A percentile compares a stretch with the other conserved stretches of the same genome.
Evolutionary conservation across 371 early-diverging fungal genomes (phyloP).

Genomic region (Saksenaea vasiformis): DNA sequence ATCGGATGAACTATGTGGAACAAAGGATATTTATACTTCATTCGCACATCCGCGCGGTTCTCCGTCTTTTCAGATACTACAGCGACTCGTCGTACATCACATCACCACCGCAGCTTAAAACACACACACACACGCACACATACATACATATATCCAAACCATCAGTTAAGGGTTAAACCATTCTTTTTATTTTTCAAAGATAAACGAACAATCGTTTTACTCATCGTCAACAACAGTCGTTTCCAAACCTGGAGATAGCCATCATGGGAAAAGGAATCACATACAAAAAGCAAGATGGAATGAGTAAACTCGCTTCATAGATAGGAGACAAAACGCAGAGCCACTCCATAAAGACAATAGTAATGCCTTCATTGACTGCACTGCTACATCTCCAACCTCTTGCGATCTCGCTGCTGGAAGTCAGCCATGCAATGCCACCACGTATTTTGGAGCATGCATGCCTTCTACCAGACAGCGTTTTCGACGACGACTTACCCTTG

Average conservation of each 20-base stretch:
- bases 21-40: too few species aligned
- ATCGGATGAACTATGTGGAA: too few species aligned
- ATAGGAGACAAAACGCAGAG: conserved; percentile 12
- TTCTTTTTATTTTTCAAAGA: conserved; percentile 1
- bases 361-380: background rate
- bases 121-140: too few species aligned
- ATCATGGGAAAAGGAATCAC: background rate
- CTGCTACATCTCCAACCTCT: conserved; percentile 14
- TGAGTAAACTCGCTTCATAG: conserved; percentile 18
- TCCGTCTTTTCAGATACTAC: too few species aligned
- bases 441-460: background rate
- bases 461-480: conserved; percentile 17
- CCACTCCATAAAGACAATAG: background rate
- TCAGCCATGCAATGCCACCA: background rate
- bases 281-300: background rate
- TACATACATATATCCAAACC: too few species aligned
- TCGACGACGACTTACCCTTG: conserved; percentile 56
- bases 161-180: background rate
- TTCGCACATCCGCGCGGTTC: too few species aligned
- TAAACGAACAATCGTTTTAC: background rate
- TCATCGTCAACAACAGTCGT: conserved; percentile 21
- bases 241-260: conserved; percentile 16
- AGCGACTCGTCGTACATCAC: too few species aligned
- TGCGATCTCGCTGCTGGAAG: conserved; percentile 21
- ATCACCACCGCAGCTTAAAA: too few species aligned